Conservation (phyloP, 495 filamentous ascomycete genomes). For the Bacidia rubella region DNA sequence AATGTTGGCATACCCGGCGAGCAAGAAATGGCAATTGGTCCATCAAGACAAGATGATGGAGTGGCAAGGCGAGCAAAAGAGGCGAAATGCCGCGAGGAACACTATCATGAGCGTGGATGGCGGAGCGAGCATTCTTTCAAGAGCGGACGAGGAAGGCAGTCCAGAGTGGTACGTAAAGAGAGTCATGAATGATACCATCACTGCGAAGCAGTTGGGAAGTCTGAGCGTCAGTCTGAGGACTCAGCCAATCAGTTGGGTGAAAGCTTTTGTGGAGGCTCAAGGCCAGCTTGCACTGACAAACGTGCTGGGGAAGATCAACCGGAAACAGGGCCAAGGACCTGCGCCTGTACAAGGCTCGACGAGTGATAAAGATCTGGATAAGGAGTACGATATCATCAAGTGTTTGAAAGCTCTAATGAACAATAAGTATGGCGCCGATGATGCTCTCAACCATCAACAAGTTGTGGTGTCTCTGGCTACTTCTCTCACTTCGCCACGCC, state of each 20-base stretch:
- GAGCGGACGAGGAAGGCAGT: conserved; percentile 84
- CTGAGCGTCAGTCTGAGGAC: conserved; percentile 88
- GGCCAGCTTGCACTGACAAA: conserved; percentile 94
- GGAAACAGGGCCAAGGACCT: conserved; percentile 63
- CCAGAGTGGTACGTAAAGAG: conserved; percentile 98
- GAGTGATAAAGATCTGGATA: conserved; percentile 79
- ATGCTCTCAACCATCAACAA: conserved; percentile 82
- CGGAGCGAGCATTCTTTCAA: conserved; percentile 48
- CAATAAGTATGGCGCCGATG: conserved; percentile 96
- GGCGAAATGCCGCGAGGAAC: conserved; percentile 53
- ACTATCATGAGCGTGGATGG: conserved; percentile 47
- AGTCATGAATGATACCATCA: conserved; percentile 91
- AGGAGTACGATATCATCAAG: conserved; percentile 95
- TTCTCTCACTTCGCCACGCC: conserved; percentile 73
- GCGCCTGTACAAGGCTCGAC: conserved; percentile 46
- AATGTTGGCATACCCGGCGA: conserved; percentile 84
- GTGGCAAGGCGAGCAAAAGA: conserved; percentile 87
- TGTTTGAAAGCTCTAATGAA: conserved; percentile 96
- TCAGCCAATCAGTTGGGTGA: conserved; percentile 94
- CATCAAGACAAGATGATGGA: conserved; percentile 90
- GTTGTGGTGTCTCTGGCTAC: conserved; percentile 80
- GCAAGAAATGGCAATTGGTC: conserved; percentile 95
- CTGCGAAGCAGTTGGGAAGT: conserved; percentile 78
- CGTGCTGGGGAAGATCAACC: conserved; percentile 82
- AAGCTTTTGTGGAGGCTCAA: conserved; percentile 91